A percentile compares a stretch with the other conserved stretches of the same genome.
These are phyloP conservation scores for Erigeron canadensis DNA, from an alignment of 129 eudicot genomes.

Conservation along the genomic window DNA sequence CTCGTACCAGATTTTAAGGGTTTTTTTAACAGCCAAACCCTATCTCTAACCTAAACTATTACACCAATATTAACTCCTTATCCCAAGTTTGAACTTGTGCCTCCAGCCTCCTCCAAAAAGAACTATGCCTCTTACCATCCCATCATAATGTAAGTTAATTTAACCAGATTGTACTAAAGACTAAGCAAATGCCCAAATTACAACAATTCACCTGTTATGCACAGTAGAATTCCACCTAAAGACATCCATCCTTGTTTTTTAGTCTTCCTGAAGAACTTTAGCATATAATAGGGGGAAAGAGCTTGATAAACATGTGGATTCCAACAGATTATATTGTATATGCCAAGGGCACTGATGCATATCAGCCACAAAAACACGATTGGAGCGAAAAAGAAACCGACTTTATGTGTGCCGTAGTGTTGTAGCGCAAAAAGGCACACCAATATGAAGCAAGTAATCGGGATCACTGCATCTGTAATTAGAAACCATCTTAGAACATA, in stretches of 20 bases:
- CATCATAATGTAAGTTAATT: not conserved
- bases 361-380: constrained; percentile 75
- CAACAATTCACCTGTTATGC: constrained; percentile 81
- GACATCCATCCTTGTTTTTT: constrained; percentile 95
- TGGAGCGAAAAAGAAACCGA: constrained; percentile 92
- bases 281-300: constrained; percentile 91
- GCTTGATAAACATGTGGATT: constrained; percentile 89
- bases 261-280: constrained; percentile 87
- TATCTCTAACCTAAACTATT: no score
- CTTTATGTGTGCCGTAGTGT: constrained; percentile 94
- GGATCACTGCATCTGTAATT: constrained; percentile 83
- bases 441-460: constrained; percentile 85
- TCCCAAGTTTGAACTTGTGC: no score
- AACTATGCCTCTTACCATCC: no score
- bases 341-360: constrained; percentile 84
- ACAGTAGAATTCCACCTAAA: constrained; percentile 77
- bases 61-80: no score
- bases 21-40: no score
- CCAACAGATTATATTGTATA: constrained; percentile 81
- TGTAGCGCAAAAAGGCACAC: constrained; percentile 91
- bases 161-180: constrained; percentile 12
- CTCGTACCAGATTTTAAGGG: not conserved
- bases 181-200: not conserved
- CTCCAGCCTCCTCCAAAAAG: no score
- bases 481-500: constrained; percentile 6